Conservation (phyloP, 768 basidiomycete species). For the Naganishia randhawae region DNA sequence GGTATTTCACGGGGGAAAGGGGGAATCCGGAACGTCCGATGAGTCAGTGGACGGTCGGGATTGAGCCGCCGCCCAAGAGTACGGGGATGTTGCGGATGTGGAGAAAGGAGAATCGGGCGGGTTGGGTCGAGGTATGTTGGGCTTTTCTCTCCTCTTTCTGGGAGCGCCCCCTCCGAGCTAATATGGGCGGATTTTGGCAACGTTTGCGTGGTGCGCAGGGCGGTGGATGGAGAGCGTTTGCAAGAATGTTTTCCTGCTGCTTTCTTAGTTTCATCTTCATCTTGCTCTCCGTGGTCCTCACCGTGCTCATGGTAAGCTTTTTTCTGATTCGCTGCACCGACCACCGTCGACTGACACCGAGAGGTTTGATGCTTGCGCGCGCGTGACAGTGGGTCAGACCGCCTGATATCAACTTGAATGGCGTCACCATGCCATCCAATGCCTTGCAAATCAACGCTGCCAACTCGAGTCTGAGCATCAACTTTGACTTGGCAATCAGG, state of each 20-base stretch:
- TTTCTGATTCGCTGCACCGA: not conserved
- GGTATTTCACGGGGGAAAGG: conserved; percentile 17
- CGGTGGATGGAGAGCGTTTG: conserved; percentile 40
- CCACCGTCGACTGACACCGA: not conserved
- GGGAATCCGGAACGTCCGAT: conserved; percentile 22
- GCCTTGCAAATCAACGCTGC: conserved; percentile 39
- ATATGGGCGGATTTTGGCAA: not conserved
- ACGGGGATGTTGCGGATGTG: conserved; percentile 50
- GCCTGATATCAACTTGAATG: conserved; percentile 42
- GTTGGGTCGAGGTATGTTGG: conserved; percentile 45
- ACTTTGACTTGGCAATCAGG: conserved; percentile 43
- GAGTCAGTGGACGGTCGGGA: conserved; percentile 28
- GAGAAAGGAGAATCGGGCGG: conserved; percentile 50
- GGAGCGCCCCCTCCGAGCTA: too few relatives aligned
- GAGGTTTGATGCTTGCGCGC: not conserved
- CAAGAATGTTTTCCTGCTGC: conserved; percentile 45
- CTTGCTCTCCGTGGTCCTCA: conserved; percentile 42
- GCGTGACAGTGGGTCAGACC: conserved; percentile 46
- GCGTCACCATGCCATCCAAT: conserved; percentile 39
- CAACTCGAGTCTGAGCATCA: conserved; percentile 37
- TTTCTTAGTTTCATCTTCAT: conserved; percentile 39
- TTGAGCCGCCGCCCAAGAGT: conserved; percentile 36
- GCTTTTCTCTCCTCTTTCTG: too few relatives aligned
- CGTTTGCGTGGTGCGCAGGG: conserved; percentile 36
- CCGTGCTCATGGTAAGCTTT: conserved; percentile 42